Evolutionary conservation across 1,139 yeast genomes (phyloP), one percentile per base, ranked within the genome.

Genomic region (Debaryomyces sp.): DNA sequence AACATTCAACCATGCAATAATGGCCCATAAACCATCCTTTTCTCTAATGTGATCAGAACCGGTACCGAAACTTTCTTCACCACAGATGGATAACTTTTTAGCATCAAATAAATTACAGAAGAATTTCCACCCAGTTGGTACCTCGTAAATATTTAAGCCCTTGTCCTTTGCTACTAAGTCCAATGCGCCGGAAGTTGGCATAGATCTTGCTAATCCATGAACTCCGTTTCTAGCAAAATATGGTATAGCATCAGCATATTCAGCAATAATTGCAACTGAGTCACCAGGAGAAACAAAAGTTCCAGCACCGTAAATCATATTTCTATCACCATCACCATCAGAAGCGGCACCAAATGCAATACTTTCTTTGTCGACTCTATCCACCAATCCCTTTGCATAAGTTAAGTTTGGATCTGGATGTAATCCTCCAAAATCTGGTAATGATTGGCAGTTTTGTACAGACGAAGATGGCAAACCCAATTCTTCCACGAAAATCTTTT

Each of bases 81-180:
- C 99, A 73, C 99, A 95, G 62, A 94, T 94, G 54, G 97, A 89
- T 62, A 94, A 80, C 71, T 91, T 91, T 62, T 89, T 82, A 42
- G 96, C 92, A 65, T 94, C 99, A 60, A 94, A 94, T 56, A 94
- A 76, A 5, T 96, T 92, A 70, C 98, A 91, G 80, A 94, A 94
- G 66, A 94, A 94, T 71, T 94, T 94, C 99, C 99, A 94, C 37
- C 99, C 99, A 18, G 99, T 94, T 51, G 99, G 99, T 4, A 95
- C 99, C 71, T 94, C 99, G 70, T 94, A 94, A 54, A 86, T 77
- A 46, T 86, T 73, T 55, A 94, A 75, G 15, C 86, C 86, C 67
- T 90, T 85, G 51, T 77, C 77, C 66, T 84, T 82, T 34, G 97
- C 99, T 29, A 94, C 99, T 51, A 87, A 78, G 63, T 94, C 99